These are phyloP conservation scores for Talaromyces sp. DNA, from an alignment of 2,329 filamentous ascomycete species.

Conservation along the genomic window DNA sequence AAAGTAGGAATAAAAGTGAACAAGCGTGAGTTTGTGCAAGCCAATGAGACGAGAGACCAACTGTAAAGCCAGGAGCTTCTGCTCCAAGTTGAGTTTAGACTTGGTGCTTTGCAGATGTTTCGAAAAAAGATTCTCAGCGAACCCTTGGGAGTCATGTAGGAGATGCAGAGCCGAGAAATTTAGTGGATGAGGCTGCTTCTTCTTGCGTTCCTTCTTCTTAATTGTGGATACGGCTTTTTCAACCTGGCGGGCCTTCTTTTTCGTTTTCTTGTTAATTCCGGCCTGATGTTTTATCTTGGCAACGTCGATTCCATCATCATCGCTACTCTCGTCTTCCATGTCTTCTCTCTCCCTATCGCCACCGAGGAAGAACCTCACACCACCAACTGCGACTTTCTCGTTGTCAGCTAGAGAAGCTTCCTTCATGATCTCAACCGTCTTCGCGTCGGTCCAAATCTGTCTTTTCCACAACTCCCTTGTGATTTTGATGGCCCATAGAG, in stretches of 20 bases:
- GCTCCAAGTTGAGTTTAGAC: constrained; percentile 78
- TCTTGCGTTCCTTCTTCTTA: constrained; percentile 79
- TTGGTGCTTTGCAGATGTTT: constrained; percentile 88
- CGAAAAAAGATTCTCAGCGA: constrained; percentile 81
- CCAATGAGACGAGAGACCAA: constrained; percentile 87
- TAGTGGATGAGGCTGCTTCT: constrained; percentile 76
- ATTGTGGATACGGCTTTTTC: constrained; percentile 77
- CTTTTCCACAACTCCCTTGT: constrained; percentile 94
- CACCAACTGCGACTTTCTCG: constrained; percentile 83
- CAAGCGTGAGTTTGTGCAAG: constrained; percentile 83
- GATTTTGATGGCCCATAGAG: constrained; percentile 92
- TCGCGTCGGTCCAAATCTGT: constrained; percentile 91
- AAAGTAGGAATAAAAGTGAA: constrained; percentile 93
- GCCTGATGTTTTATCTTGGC: constrained; percentile 76
- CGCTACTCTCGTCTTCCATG: constrained; percentile 80
- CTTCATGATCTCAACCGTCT: constrained; percentile 97
- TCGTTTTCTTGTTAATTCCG: constrained; percentile 93
- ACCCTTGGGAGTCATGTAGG: constrained; percentile 88
- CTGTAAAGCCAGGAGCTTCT: constrained; percentile 83
- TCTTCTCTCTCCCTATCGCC: constrained; percentile 96
- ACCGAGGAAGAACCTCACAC: constrained; percentile 89
- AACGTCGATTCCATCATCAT: constrained; percentile 70
- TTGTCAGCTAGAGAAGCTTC: constrained; percentile 84
- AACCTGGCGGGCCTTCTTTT: constrained; percentile 74
- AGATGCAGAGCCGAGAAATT: constrained; percentile 97